Conservation (phyloP, 2,329 filamentous ascomycete species). For the Aureobasidium sp. region DNA sequence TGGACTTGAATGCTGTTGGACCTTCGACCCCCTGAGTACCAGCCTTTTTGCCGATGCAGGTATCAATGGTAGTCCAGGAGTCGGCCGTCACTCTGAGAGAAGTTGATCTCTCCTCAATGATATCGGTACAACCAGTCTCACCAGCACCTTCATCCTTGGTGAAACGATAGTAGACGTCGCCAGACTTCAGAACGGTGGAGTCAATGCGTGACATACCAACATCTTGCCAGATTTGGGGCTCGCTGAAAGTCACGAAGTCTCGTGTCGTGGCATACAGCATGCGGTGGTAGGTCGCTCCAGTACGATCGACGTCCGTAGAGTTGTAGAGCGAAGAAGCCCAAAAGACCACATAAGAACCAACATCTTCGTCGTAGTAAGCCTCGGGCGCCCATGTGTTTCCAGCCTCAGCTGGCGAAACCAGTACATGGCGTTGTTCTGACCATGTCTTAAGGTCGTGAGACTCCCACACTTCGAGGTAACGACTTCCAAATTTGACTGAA, state of each 20-base stretch:
- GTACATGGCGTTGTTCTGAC: conserved; percentile 42
- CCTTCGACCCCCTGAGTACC: conserved; percentile 44
- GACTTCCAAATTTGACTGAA: conserved; percentile 40
- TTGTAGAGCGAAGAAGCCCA: conserved; percentile 42
- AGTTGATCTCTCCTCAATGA: conserved; percentile 44
- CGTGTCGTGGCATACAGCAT: conserved; percentile 46
- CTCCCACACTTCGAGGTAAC: conserved; percentile 47
- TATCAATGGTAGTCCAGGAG: conserved; percentile 37
- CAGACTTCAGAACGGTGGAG: conserved; percentile 40
- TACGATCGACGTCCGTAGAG: conserved; percentile 33
- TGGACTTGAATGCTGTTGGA: conserved; percentile 44
- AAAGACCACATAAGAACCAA: conserved; percentile 37
- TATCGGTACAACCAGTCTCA: conserved; percentile 44
- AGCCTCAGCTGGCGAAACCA: conserved; percentile 40
- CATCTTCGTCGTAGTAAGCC: conserved; percentile 39
- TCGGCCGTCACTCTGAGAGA: conserved; percentile 33
- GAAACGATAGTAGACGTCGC: conserved; percentile 42
- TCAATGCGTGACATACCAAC: conserved; percentile 45
- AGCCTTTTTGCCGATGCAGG: conserved; percentile 44
- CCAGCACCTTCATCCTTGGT: conserved; percentile 47
- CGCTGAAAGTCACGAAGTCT: conserved; percentile 44
- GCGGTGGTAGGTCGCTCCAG: conserved; percentile 39
- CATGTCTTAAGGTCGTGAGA: conserved; percentile 43
- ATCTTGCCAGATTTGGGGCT: conserved; percentile 44
- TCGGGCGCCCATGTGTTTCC: conserved; percentile 50